Evolutionary conservation across 2,329 filamentous ascomycete species (phyloP), one percentile per base, ranked within the genome.

Genomic region (Neofusicoccum sp.): DNA sequence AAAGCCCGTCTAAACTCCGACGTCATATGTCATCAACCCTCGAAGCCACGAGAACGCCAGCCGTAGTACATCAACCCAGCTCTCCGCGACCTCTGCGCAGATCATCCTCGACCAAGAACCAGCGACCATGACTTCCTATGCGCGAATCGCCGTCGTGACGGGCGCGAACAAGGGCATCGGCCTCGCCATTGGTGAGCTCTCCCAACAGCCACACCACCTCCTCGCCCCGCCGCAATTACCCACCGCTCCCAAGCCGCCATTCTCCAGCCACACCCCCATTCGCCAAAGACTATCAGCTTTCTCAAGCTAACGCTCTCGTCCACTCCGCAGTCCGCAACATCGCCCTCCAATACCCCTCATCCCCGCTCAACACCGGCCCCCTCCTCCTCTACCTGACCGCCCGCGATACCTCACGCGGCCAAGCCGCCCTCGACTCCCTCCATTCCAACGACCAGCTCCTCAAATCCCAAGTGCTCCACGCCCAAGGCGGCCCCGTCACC

Each of bases 101-200:
- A 9, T 2, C 14, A 4, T 2, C 4, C 11, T 14, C 3, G 7
- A n/a, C 26, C 38, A 33, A 31, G 4, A n/a, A n/a, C 6, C 3
- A 20, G 26, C 12, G 31, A 24, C 28, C 28, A 61, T 33, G 34
- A 73, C 73, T 68, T 63, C 71, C 28, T 72, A 72, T 58, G 68
- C 58, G 59, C 67, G 78, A 62, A 69, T 83, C n/a, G 82, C 79
- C 53, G 77, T 79, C 62, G 82, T 84, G 0, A 84, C 82, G 1
- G 82, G 82, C 53, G 81, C 80, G 14, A 84, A 84, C 70, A 83
- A 82, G 67, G 80, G 78, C 58, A 78, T 82, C 61, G 79, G 79
- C 24, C 71, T 81, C 6, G 78, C 79, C 16, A 79, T 81, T 63
- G 75, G 76, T 77, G 54, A 34, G 16, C 48, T 33, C 40, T 34